Evolutionary conservation across 305 asterid genomes (phyloP), one percentile per base, ranked within the genome.

Genomic region (Fraxinus sp.): DNA sequence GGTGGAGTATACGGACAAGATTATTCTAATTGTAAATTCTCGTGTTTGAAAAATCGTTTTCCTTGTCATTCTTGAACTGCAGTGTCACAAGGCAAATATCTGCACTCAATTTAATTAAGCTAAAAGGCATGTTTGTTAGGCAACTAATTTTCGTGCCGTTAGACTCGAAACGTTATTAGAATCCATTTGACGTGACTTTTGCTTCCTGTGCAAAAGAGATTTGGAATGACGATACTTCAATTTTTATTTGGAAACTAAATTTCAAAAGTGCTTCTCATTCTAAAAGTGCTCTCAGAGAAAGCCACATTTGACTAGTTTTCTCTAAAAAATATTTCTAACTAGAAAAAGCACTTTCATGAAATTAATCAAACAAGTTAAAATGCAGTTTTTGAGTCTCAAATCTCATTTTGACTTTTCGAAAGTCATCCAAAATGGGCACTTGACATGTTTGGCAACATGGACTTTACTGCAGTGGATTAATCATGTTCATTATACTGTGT

Each of bases 1-100:
- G 85, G 87, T 85, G 86, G 86, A 79, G 1, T 9, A 68, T 49
- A 3, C 52, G 35, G 83, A 79, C 86, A 62, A 82, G 80, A 71
- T 24, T 46, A 14, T 33, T 77, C 44, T 52, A 49, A 55, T 41
- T 3, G 35, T 9, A 66, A 5, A 7, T 28, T 77, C 79, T 24
- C 39, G 79, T 33, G 59, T 77, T 28, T 76, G 13, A 22, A 8
- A 62, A 16, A 76, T 46, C 33, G 24, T 36, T 74, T 74, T 44
- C 24, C 24, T 13, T 20, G 10, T 70, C 75, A 28, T 70, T 14
- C 75, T 28, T 11, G 41, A 28, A 70, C 37, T 30, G 39, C 10
- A 4, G 2, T 30, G 75, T 70, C 41, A 70, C 41, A 22, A 52
- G 62, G 62, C 62, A 4, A 52, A 16, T 52, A 16, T 52, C 7